Evolutionary conservation across 208 protist genomes (phyloP).

Genomic region (Hexamita inflata): DNA sequence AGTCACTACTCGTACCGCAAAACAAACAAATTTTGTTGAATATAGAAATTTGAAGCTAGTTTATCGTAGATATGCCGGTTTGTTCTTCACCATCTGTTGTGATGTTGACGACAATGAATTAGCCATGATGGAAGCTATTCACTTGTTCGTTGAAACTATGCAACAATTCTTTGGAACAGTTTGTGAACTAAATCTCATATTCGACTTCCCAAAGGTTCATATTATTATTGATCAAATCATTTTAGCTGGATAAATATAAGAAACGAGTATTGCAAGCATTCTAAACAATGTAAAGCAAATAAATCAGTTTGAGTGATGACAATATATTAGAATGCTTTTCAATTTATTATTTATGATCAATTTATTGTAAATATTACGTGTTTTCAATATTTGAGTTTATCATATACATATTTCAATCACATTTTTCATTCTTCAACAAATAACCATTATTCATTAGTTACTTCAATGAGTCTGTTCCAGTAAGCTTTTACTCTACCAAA

Average conservation of each 20-base stretch:
- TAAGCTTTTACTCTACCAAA: too few species aligned
- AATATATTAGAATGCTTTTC: too few species aligned
- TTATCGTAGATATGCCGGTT: slow-evolving; percentile 90
- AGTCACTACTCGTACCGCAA: slow-evolving; percentile 70
- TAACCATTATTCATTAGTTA: too few species aligned
- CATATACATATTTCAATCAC: too few species aligned
- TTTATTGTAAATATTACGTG: too few species aligned
- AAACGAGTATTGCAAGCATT: slow-evolving; percentile 76
- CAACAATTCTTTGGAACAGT: slow-evolving; percentile 98
- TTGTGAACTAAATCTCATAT: slow-evolving; percentile 96
- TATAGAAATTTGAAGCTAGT: slow-evolving; percentile 76
- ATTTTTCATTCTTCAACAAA: too few species aligned
- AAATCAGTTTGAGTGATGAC: slow-evolving; percentile 56
- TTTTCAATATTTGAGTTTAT: too few species aligned
- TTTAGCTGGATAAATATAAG: slow-evolving; percentile 85
- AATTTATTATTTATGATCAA: too few species aligned
- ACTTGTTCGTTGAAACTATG: slow-evolving; percentile 76
- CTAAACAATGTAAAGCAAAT: slow-evolving; percentile 67
- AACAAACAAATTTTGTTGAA: slow-evolving; percentile 83
- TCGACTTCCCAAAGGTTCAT: slow-evolving; percentile 85
- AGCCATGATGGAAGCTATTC: slow-evolving; percentile 85
- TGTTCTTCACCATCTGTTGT: slow-evolving; percentile 95
- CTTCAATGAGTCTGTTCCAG: too few species aligned
- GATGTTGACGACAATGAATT: slow-evolving; percentile 92
- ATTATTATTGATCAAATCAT: slow-evolving; percentile 94